Evolutionary conservation across 2,329 filamentous ascomycete genomes (phyloP), one percentile per base, ranked within the genome.

Genomic region (Reticulascus tulasneorum): DNA sequence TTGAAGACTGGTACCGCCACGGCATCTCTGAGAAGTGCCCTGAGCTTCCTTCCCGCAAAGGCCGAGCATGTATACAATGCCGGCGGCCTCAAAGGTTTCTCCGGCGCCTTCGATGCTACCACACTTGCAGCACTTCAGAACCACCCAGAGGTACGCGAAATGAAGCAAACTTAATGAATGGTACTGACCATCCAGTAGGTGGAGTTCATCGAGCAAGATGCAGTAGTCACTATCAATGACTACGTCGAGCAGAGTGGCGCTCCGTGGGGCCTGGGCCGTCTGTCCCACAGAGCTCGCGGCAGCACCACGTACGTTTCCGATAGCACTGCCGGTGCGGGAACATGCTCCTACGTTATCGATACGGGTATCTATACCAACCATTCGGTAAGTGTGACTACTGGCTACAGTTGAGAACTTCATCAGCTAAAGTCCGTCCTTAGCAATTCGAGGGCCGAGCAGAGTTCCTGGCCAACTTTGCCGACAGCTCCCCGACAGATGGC

Each of bases 301-400:
- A 42, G 48, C 15, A 55, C 46, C 12, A 52, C 48, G 12, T 69
- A 67, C 47, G 49, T 51, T 31, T 69, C 62, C 37, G 63, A 69
- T 25, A 48, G 52, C 6, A 59, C 47, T 12, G 62, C 63, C 1
- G 67, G 64, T 7, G 49, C 51, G 29, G 64, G 59, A 7, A 62
- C 62, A 7, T 70, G 60, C 23, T 57, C 61, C 13, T 72, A 72
- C 43, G 53, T 73, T 25, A 59, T 73, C 28, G 69, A 72, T 45
- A 67, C 67, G 5, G 68, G 69, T 7, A 64, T 69, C 36, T 55
- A 54, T 20, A 33, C 52, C 12, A 23, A 24, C 7, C 66, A 69
- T 44, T 47, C 50, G 5, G 64, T 59, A 60, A 40, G 64, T 58
- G 37, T n/a, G 25, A n/a, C 13, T 11, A 16, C 10, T 9, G 23